Percentiles rank a stretch among this genome's conserved stretches.
Evolutionary conservation across 805 yeast genomes (phyloP).

Genomic region (Barnettozyma botsteinii): DNA sequence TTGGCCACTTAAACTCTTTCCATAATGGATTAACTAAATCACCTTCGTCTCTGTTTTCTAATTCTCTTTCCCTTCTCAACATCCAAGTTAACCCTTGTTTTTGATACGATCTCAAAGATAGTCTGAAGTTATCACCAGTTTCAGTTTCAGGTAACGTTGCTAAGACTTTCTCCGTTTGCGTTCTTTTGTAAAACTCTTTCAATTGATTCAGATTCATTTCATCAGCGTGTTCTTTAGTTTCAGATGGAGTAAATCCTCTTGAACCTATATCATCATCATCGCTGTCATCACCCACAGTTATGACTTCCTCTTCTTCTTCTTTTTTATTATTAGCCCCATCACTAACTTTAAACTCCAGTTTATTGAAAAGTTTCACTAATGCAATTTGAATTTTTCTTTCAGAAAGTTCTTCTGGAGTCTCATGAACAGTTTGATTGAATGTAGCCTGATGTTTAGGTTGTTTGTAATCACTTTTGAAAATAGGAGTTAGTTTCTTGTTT

Average conservation of each 20-base stretch:
- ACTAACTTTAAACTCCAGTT: slow-evolving; percentile 32
- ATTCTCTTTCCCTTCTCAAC: slow-evolving; percentile 70
- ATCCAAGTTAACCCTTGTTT: slow-evolving; percentile 85
- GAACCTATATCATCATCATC: slow-evolving; percentile 34
- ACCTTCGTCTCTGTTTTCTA: slow-evolving; percentile 34
- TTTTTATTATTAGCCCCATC: slow-evolving; percentile 14
- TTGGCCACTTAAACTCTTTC: slow-evolving; percentile 77
- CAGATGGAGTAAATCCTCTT: background rate
- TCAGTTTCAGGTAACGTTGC: slow-evolving; percentile 59
- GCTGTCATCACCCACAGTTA: slow-evolving; percentile 33
- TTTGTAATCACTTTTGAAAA: slow-evolving; percentile 20
- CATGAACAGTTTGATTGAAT: slow-evolving; percentile 29
- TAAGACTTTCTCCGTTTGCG: slow-evolving; percentile 55
- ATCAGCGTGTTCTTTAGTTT: slow-evolving; percentile 19
- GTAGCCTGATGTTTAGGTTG: slow-evolving; percentile 11
- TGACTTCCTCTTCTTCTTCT: slow-evolving; percentile 22
- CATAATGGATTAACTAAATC: slow-evolving; percentile 78
- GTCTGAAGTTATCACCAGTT: slow-evolving; percentile 40
- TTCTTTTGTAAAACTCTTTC: slow-evolving; percentile 65
- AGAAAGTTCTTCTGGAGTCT: slow-evolving; percentile 47
- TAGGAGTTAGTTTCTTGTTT: slow-evolving; percentile 7
- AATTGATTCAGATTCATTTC: slow-evolving; percentile 66
- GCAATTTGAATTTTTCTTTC: slow-evolving; percentile 51
- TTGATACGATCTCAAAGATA: slow-evolving; percentile 71
- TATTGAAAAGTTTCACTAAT: slow-evolving; percentile 48